Conservation (phyloP, 2,329 filamentous ascomycete species). For the Aspergillus eucalypticola region DNA sequence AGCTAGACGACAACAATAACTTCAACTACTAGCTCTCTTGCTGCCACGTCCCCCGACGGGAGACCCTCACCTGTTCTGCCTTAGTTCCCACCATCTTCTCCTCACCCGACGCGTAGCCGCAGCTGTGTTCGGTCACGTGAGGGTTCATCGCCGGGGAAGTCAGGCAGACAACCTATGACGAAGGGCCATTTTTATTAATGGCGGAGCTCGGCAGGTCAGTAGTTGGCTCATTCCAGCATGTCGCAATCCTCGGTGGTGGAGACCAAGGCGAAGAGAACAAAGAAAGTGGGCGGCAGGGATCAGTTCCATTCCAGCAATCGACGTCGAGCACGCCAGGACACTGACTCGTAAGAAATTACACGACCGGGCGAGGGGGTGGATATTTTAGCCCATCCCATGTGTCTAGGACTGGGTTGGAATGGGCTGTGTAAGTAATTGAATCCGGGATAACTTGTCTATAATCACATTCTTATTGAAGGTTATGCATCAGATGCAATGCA, state of each 20-base stretch:
- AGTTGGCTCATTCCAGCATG: slow-evolving; percentile 2
- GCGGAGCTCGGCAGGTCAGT: not conserved
- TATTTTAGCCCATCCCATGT: not conserved
- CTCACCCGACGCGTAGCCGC: slow-evolving; percentile 22
- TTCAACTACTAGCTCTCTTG: no score
- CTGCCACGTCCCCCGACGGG: not conserved
- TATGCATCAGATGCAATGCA: not conserved
- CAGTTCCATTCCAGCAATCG: slow-evolving; percentile 1
- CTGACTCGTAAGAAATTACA: slow-evolving; percentile 12
- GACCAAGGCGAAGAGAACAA: slow-evolving; percentile 9
- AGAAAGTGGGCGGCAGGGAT: slow-evolving; percentile 10
- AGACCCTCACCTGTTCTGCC: not conserved
- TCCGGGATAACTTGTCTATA: not conserved
- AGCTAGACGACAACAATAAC: no score
- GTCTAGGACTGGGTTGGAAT: not conserved
- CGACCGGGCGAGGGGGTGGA: not conserved
- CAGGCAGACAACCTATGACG: not conserved
- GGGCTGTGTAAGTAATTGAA: not conserved
- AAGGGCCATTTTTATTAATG: not conserved
- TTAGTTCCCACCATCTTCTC: slow-evolving; percentile 1
- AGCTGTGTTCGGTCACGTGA: slow-evolving; percentile 24
- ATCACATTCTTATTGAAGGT: not conserved
- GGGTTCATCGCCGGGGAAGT: not conserved
- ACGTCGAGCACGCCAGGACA: not conserved
- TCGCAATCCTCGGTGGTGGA: slow-evolving; percentile 2